Conservation (phyloP, 768 basidiomycete species). For the Mycena rebaudengoi region DNA sequence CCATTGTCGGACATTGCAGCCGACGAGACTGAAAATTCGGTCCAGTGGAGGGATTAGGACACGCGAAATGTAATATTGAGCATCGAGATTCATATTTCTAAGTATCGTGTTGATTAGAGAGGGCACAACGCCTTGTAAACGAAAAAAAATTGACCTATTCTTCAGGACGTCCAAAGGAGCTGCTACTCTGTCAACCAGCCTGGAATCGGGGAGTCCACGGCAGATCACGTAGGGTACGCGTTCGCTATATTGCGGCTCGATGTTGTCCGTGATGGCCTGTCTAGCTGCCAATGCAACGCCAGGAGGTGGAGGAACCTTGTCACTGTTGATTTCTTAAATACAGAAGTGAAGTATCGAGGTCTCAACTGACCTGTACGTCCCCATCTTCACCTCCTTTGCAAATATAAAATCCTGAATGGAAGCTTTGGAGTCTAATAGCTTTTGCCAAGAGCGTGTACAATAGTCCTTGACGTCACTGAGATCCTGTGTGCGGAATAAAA, state of each 20-base stretch:
- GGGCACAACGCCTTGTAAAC: no score
- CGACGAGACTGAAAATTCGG: conserved; percentile 90
- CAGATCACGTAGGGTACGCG: conserved; percentile 91
- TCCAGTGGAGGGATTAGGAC: conserved; percentile 91
- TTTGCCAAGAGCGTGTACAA: conserved; percentile 83
- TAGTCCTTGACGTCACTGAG: conserved; percentile 90
- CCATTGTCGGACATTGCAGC: conserved; percentile 89
- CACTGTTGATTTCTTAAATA: conserved; percentile 53
- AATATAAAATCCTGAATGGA: conserved; percentile 95
- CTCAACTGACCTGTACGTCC: conserved; percentile 81
- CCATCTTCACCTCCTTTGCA: conserved; percentile 92
- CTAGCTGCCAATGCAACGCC: conserved; percentile 88
- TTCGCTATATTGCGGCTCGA: conserved; percentile 93
- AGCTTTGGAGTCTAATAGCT: conserved; percentile 80
- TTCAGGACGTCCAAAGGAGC: conserved; percentile 76
- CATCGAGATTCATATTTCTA: conserved; percentile 83
- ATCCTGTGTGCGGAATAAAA: conserved; percentile 90
- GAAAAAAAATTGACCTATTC: conserved; percentile 54
- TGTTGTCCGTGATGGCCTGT: conserved; percentile 74
- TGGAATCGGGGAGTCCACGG: conserved; percentile 65
- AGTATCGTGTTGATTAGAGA: not conserved
- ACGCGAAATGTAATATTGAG: conserved; percentile 85
- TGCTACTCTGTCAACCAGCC: conserved; percentile 79
- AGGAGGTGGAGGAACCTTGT: conserved; percentile 88
- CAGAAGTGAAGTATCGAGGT: not conserved